These are phyloP conservation scores for Exophiala lecanii-corni DNA, from an alignment of 2,329 filamentous ascomycete species.

Conservation along the genomic window DNA sequence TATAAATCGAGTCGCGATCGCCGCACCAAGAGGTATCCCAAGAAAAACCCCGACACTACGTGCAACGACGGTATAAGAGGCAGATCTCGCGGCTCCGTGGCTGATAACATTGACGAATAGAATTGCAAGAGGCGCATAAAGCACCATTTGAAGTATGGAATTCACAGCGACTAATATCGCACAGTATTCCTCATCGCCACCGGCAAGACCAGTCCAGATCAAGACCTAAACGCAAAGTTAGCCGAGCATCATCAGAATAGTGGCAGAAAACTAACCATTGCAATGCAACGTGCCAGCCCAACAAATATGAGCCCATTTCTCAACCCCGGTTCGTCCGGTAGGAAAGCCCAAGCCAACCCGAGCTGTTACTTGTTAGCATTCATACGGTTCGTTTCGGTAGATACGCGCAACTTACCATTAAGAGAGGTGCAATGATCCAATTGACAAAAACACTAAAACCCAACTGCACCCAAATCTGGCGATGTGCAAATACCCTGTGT, in stretches of 20 bases:
- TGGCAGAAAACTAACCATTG: slow-evolving; percentile 59
- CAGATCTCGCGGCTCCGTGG: slow-evolving; percentile 34
- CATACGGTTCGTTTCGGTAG: not conserved
- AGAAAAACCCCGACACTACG: slow-evolving; percentile 79
- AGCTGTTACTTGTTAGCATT: slow-evolving; percentile 36
- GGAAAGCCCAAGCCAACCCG: slow-evolving; percentile 47
- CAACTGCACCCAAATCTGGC: slow-evolving; percentile 72
- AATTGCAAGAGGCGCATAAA: slow-evolving; percentile 65
- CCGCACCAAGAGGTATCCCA: slow-evolving; percentile 75
- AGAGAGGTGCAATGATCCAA: slow-evolving; percentile 75
- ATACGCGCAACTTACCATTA: slow-evolving; percentile 60
- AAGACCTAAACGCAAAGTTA: slow-evolving; percentile 42
- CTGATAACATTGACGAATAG: slow-evolving; percentile 68
- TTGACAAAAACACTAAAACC: slow-evolving; percentile 71
- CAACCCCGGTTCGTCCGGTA: slow-evolving; percentile 47
- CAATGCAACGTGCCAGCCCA: slow-evolving; percentile 79
- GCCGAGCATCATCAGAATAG: slow-evolving; percentile 4
- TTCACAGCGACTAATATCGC: slow-evolving; percentile 73
- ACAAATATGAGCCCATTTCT: slow-evolving; percentile 71
- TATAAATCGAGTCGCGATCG: slow-evolving; percentile 65
- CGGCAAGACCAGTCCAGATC: slow-evolving; percentile 74
- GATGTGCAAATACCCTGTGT: slow-evolving; percentile 59
- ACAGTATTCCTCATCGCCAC: slow-evolving; percentile 75
- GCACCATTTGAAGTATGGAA: slow-evolving; percentile 68
- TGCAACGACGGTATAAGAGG: slow-evolving; percentile 62